Percentiles rank a stretch among this genome's conserved stretches.
Conservation (phyloP, 306 rosid species). For the Quercus alba region DNA sequence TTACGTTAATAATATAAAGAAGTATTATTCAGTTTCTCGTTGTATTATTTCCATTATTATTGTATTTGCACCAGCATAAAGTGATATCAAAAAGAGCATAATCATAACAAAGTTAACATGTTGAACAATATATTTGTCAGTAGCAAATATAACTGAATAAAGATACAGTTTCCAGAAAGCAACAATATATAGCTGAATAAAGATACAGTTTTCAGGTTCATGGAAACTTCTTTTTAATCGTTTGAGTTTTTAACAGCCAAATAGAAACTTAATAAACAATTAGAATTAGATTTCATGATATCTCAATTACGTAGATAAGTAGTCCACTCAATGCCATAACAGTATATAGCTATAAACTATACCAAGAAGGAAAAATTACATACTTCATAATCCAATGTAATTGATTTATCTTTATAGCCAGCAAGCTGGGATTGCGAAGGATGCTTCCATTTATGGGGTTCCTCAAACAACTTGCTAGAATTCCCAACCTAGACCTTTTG, state of each 20-base stretch:
- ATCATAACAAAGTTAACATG: not conserved
- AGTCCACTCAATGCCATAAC: not conserved
- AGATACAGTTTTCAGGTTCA: too few species aligned
- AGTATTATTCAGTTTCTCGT: too few species aligned
- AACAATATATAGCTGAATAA: too few species aligned
- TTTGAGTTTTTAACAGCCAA: too few species aligned
- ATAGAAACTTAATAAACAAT: too few species aligned
- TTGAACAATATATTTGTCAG: not conserved
- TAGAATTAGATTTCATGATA: too few species aligned
- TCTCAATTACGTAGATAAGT: not conserved
- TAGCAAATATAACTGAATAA: not conserved
- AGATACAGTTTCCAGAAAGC: too few species aligned
- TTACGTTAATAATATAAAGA: too few species aligned
- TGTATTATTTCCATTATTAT: too few species aligned
- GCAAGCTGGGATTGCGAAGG: not conserved
- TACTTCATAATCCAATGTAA: conserved; percentile 28
- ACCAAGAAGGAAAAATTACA: conserved; percentile 16
- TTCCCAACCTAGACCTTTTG: not conserved
- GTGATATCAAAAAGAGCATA: not conserved
- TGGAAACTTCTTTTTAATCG: too few species aligned
- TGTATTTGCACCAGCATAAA: too few species aligned
- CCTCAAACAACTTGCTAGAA: not conserved
- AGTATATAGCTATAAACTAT: not conserved
- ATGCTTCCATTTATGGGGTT: not conserved
- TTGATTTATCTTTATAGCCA: not conserved